Evolutionary conservation across 345 rosid species (phyloP), one percentile per base, ranked within the genome.

Genomic region (Hirschfeldia incana): DNA sequence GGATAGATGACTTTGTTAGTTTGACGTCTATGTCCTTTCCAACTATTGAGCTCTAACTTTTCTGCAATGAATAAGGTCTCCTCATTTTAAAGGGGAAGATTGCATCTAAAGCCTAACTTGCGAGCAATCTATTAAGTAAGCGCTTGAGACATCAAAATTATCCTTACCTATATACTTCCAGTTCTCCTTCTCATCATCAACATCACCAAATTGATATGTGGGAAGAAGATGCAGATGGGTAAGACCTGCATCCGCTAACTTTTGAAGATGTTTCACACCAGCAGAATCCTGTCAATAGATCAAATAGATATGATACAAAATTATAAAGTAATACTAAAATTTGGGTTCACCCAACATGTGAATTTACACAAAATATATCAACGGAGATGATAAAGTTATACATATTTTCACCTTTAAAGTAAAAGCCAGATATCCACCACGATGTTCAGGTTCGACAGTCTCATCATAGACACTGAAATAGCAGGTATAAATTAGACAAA

Each of bases 201-300:
- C 94, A 74, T 83, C 94, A 75, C 86, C 97, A 81, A 94, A 94
- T 75, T 94, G 98, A 83, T 84, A 92, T 79, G 91, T 81, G 11
- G 98, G 98, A 80, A 94, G 89, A 82, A 92, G 85, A 81, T 94
- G 98, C 74, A 94, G 80, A 78, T 94, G 98, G 82, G 90, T 89
- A 73, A 94, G 80, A 74, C 98, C 98, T 82, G 98, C 97, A 80
- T 84, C 82, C 58, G 91, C 88, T 82, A 94, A 84, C 80, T 89
- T 91, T 84, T 88, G 87, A 64, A 92, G 86, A 83, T 94, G 98
- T 75, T 46, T 84, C 75, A 90, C 67, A 27, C 97, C 95, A 61
- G 92, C 92, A 67, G 97, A 92, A 78, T 91, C 89, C 97, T 94
- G 85, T 79, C 83, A 77, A 75, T 13, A 76, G 46, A 65, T 77